phyloP scores from a whole-genome alignment of 2,329 filamentous ascomycete species.

The Fusarium sp. region DNA sequence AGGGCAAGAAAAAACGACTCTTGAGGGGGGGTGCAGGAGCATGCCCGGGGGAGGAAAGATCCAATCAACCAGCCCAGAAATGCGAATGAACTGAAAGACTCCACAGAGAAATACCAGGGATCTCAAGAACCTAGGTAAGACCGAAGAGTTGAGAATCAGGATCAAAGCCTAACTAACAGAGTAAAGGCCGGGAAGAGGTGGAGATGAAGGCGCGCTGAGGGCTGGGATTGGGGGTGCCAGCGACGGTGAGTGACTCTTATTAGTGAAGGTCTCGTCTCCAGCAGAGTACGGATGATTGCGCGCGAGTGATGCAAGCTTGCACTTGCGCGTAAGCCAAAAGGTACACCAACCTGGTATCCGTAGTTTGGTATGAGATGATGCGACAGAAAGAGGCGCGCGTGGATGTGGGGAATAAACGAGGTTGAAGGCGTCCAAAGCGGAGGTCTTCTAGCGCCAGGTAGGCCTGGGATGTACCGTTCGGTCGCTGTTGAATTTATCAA shows the following conservation, averaged over 20 bases:
- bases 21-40: slow-evolving; percentile 30
- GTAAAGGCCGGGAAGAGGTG: slow-evolving; percentile 34
- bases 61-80: slow-evolving; percentile 33
- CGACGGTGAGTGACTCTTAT: slow-evolving; percentile 37
- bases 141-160: slow-evolving; percentile 8
- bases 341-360: too few species aligned
- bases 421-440: slow-evolving; percentile 41
- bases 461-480: slow-evolving; percentile 26
- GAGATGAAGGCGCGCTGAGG: slow-evolving; percentile 33
- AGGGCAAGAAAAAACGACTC: slow-evolving; percentile 34
- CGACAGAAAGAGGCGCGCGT: slow-evolving; percentile 45
- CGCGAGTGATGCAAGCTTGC: slow-evolving; percentile 30
- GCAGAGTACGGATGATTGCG: slow-evolving; percentile 24
- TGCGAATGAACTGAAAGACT: slow-evolving; percentile 26
- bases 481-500: slow-evolving; percentile 5
- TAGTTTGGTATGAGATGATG: slow-evolving; percentile 40
- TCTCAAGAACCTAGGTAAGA: slow-evolving; percentile 20
- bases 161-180: slow-evolving; percentile 19
- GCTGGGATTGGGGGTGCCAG: slow-evolving; percentile 33
- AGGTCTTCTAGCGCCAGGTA: slow-evolving; percentile 32
- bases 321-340: slow-evolving; percentile 15
- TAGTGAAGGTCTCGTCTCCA: slow-evolving; percentile 17
- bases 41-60: slow-evolving; percentile 20
- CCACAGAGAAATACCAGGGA: slow-evolving; percentile 35
- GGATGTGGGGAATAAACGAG: slow-evolving; percentile 48